Conservation (phyloP, 176 grass and related monocot species). For the Echinochloa phyllopogon region DNA sequence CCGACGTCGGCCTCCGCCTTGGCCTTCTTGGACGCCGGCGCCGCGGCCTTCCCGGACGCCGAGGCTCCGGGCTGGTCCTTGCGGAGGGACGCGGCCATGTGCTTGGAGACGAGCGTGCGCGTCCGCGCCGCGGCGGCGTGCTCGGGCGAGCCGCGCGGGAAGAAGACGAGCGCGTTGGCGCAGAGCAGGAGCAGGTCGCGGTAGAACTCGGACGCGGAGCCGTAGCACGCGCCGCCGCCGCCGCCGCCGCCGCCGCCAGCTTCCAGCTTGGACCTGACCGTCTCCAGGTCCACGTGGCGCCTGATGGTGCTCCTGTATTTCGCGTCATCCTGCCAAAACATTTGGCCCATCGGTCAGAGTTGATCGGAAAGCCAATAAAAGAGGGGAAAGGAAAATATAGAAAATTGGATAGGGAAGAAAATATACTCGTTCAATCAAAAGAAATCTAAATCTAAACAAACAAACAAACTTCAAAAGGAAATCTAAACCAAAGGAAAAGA, state of each 20-base stretch:
- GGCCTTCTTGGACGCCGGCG: constrained; percentile 41
- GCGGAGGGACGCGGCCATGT: constrained; percentile 34
- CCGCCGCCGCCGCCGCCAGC: neutral
- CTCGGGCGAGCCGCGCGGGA: constrained; percentile 62
- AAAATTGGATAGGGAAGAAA: neutral
- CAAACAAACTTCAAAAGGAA: neutral
- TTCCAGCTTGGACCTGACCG: constrained; percentile 60
- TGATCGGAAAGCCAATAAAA: neutral
- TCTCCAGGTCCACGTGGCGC: constrained; percentile 83
- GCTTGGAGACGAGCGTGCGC: constrained; percentile 51
- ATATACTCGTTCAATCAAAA: neutral
- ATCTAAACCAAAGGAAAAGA: neutral
- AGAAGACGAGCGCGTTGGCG: constrained; percentile 79
- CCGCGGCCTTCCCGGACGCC: neutral
- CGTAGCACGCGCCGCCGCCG: constrained; percentile 25
- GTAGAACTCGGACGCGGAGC: constrained; percentile 69
- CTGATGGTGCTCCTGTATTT: constrained; percentile 62
- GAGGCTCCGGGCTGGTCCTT: constrained; percentile 8
- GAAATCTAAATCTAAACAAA: neutral
- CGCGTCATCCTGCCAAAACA: constrained; percentile 45
- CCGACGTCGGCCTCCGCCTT: constrained; percentile 63
- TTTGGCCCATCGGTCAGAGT: neutral
- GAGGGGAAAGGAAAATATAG: neutral
- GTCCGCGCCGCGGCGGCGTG: constrained; percentile 54
- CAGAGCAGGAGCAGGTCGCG: constrained; percentile 82